These are phyloP conservation scores for Xylaria grammica DNA, from an alignment of 495 filamentous ascomycete genomes.

Conservation along the genomic window DNA sequence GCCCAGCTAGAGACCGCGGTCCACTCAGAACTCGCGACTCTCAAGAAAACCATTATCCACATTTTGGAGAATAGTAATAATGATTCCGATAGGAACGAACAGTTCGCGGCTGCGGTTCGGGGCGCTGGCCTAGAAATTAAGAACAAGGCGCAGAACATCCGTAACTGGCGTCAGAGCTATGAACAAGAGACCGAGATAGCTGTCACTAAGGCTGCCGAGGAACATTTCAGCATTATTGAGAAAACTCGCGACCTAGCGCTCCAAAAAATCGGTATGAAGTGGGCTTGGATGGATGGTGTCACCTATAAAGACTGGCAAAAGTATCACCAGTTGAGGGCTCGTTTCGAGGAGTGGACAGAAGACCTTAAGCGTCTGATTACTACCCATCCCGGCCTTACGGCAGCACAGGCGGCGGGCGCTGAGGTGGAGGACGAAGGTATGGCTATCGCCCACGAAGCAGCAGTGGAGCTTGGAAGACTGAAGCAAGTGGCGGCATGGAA, in stretches of 20 bases:
- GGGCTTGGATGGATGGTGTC: conserved; percentile 95
- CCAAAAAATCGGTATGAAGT: conserved; percentile 95
- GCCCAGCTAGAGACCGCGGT: conserved; percentile 70
- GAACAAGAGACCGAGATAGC: conserved; percentile 70
- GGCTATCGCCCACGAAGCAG: conserved; percentile 76
- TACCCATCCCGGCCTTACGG: conserved; percentile 71
- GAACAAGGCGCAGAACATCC: conserved; percentile 78
- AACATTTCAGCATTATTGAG: conserved; percentile 82
- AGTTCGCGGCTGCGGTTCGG: conserved; percentile 67
- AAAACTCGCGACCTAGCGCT: conserved; percentile 85
- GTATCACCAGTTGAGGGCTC: conserved; percentile 82
- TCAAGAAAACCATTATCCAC: conserved; percentile 70
- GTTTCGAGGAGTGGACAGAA: conserved; percentile 84
- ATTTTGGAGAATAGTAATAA: conserved; percentile 57
- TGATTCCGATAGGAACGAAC: conserved; percentile 63
- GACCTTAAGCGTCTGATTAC: conserved; percentile 75
- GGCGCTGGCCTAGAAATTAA: conserved; percentile 77
- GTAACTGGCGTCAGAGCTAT: conserved; percentile 77
- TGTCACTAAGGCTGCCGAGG: conserved; percentile 75
- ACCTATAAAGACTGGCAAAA: conserved; percentile 96
- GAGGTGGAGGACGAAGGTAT: conserved; percentile 79
- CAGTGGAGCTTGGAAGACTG: conserved; percentile 79
- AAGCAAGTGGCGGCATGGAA: conserved; percentile 91
- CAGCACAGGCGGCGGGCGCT: conserved; percentile 70
- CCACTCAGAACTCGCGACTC: conserved; percentile 61